Evolutionary conservation across 1,139 yeast species (phyloP).

Genomic region (Yamadazyma oceani): DNA sequence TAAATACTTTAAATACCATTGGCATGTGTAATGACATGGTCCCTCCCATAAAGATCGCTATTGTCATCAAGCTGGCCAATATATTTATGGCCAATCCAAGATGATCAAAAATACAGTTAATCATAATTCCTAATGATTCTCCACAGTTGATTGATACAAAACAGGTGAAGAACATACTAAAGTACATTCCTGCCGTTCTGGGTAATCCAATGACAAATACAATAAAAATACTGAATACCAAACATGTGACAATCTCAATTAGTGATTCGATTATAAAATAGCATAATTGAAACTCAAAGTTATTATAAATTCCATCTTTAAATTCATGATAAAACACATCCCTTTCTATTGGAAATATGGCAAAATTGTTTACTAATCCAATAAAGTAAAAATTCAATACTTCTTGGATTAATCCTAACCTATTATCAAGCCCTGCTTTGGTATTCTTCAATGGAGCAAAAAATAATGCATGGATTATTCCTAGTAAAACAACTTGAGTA

Average conservation of each 20-base stretch:
- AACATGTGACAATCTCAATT: constrained; percentile 60
- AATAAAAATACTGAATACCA: constrained; percentile 59
- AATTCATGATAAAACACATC: constrained; percentile 78
- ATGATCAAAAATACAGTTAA: constrained; percentile 72
- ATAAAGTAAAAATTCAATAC: constrained; percentile 70
- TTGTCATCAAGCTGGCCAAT: constrained; percentile 58
- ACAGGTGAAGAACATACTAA: constrained; percentile 58
- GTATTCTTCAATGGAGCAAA: constrained; percentile 67
- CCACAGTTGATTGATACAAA: constrained; percentile 68
- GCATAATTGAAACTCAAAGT: constrained; percentile 61
- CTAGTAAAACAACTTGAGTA: constrained; percentile 67
- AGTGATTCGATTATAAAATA: constrained; percentile 75
- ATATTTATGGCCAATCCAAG: constrained; percentile 79
- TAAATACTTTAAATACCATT: constrained; percentile 62
- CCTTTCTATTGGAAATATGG: constrained; percentile 73
- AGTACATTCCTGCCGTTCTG: constrained; percentile 65
- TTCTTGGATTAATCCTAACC: constrained; percentile 78
- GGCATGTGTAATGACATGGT: constrained; percentile 78
- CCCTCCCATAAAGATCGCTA: constrained; percentile 87
- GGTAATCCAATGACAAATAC: constrained; percentile 76
- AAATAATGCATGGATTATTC: constrained; percentile 63
- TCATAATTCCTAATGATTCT: constrained; percentile 77
- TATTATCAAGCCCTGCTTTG: constrained; percentile 58
- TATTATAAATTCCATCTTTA: constrained; percentile 71
- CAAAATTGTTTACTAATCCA: constrained; percentile 76